Evolutionary conservation across 177 flowering plant genomes (phyloP), one percentile per base, ranked within the genome.

Genomic region (Vitis hybrid): DNA sequence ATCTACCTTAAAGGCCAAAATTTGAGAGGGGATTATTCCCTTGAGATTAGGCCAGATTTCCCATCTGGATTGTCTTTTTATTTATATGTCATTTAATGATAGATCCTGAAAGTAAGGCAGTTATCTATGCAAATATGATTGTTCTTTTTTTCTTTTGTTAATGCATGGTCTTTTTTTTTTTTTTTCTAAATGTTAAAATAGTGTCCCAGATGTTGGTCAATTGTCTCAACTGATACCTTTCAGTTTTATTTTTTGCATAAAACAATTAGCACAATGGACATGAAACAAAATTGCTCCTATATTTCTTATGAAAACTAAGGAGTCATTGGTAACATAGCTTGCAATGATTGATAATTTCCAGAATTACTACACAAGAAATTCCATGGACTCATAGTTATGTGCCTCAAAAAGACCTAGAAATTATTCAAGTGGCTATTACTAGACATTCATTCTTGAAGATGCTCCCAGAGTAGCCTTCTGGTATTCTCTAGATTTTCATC

Each of bases 401-500:
- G 56, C 15, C 56, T 12, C 56, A 12, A 54, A 14, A 54, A 54
- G 4, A 15, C 56, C 56, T 12, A 12, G 15, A 17, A 14, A 54
- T n/a, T 3, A 54, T 54, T 54, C 15, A 54, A 54, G 56, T 54
- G 56, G 56, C 46, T 40, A 40, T 40, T 40, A 40, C 7, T 30
- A 14, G 15, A 24, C 15, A 61, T 32, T 61, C 64, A 24, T 61
- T 48, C 64, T 61, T 65, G 35, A 52, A 21, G 1, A 65, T 65
- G 57, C 50, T 6, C 24, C 32, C 19, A 12, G 18, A 13, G 18
- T 3, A 52, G 50, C 55, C 27, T 13, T 19, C 6, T 10, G 11
- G 46, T 14, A 18, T 64, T 48, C 35, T 19, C 15, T 51, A 2
- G 27, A 50, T 50, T 70, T 65, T 51, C 79, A 27, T 19, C 71